Evolutionary conservation across 345 rosid species (phyloP), one percentile per base, ranked within the genome.

Genomic region (Triadica sebifera): DNA sequence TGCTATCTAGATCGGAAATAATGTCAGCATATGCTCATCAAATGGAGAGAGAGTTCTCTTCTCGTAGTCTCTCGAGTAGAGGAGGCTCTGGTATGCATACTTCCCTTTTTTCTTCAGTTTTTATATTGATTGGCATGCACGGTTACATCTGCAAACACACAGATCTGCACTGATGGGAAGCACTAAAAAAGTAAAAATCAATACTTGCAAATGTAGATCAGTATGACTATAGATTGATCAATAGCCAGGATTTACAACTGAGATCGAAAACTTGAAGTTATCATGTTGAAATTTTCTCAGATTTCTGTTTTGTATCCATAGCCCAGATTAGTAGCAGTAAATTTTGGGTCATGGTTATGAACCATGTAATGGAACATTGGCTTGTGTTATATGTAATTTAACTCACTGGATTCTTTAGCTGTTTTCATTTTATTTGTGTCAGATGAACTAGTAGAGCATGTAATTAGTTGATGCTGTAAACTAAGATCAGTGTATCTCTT

Each of bases 11-110:
- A 77, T 73, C 43, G n/a, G 71, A 77, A 73, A 13, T 29, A 74
- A 88, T 89, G 96, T 93, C 94, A 11, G 94, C 90, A 80, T 89
- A 86, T 20, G 86, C 81, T 12, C 94, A 87, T 83, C 93, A 87
- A 79, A 88, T 89, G 93, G 98, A 90, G 79, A 84, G 91, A 63
- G 81, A 85, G 70, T 71, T 67, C 89, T 93, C 98, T 4, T 82
- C 87, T 61, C 81, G 50, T 61, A 84, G 81, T 79, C 87, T 91
- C 81, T 77, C 87, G 0, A 90, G 90, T 70, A 80, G 90, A 76
- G 93, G 81, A 65, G 86, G 81, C 71, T 90, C 98, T 5, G 97
- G 98, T 91, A 86, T 67, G 79, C 38, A 34, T 56, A 41, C 25
- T 20, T 53, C 65, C 47, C 38, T 65, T 55, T 38, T 10, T 75